Evolutionary conservation across 352 stramenopile genomes (phyloP).

Genomic region (Phytopythium helicoides): DNA sequence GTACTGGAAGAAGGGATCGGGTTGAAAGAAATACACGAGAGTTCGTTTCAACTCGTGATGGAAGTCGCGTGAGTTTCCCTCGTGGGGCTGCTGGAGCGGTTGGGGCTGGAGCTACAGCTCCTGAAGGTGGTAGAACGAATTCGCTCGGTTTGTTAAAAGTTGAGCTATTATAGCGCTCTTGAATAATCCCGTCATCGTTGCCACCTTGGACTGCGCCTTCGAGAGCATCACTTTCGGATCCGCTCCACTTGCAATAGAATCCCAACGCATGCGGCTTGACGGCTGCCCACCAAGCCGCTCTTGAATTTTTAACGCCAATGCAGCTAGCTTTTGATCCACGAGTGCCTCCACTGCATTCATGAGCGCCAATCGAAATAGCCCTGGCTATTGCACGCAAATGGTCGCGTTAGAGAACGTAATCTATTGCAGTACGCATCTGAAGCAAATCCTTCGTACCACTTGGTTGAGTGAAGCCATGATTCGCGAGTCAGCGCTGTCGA

Average conservation of each 20-base stretch:
- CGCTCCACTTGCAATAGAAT: too few species aligned
- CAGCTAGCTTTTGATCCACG: conserved; percentile 25
- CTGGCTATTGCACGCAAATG: too few species aligned
- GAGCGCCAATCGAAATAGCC: conserved; percentile 38
- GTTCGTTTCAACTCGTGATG: neutral
- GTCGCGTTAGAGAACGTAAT: too few species aligned
- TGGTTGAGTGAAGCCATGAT: conserved; percentile 28
- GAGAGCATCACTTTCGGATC: too few species aligned
- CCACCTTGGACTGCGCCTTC: too few species aligned
- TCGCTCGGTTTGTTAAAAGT: too few species aligned
- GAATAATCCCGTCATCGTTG: too few species aligned
- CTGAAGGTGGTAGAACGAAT: neutral
- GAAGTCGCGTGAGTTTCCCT: neutral
- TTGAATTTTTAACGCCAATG: neutral
- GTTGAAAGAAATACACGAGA: conserved; percentile 1
- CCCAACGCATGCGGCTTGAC: neutral
- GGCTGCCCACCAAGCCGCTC: neutral
- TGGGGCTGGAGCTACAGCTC: neutral
- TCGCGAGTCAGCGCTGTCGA: conserved; percentile 20
- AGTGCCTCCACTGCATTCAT: conserved; percentile 30
- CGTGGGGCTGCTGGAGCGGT: conserved; percentile 1
- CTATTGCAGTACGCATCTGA: too few species aligned
- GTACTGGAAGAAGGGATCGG: conserved; percentile 2
- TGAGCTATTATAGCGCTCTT: too few species aligned
- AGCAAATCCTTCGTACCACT: conserved; percentile 14